phyloP scores from a whole-genome alignment of 805 yeast genomes.

The Teunomyces panamensis region DNA sequence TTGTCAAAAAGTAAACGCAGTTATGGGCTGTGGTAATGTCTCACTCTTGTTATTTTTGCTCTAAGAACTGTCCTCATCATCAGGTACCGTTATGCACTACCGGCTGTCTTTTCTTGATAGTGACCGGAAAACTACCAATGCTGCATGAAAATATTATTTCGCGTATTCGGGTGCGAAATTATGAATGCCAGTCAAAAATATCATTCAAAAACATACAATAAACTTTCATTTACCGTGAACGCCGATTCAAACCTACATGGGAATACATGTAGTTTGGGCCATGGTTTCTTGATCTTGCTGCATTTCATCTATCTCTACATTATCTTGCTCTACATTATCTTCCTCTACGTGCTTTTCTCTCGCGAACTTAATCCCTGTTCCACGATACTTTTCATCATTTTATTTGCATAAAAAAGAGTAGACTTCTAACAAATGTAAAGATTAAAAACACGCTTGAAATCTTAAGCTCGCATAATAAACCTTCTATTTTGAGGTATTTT shows the following conservation, averaged over 20 bases:
- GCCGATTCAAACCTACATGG: neutral
- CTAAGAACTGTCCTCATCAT: neutral
- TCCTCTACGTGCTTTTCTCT: too few relatives aligned
- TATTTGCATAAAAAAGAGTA: too few relatives aligned
- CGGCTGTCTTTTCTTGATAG: neutral
- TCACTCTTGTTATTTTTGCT: too few relatives aligned
- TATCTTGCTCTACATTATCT: neutral
- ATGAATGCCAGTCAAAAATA: neutral
- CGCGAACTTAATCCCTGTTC: too few relatives aligned
- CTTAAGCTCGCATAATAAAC: too few relatives aligned
- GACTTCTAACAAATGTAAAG: too few relatives aligned
- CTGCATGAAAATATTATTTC: neutral
- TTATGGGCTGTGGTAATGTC: too few relatives aligned
- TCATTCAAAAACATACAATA: neutral
- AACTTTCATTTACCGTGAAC: neutral
- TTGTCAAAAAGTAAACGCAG: too few relatives aligned
- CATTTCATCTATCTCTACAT: too few relatives aligned
- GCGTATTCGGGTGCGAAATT: neutral
- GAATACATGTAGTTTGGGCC: neutral
- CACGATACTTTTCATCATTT: too few relatives aligned
- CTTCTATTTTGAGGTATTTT: too few relatives aligned
- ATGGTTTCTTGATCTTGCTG: neutral
- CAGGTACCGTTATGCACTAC: neutral
- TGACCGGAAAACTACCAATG: neutral
- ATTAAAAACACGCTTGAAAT: too few relatives aligned